Evolutionary conservation across 2,329 filamentous ascomycete genomes (phyloP).

Genomic region (Xylariaceae sp.): DNA sequence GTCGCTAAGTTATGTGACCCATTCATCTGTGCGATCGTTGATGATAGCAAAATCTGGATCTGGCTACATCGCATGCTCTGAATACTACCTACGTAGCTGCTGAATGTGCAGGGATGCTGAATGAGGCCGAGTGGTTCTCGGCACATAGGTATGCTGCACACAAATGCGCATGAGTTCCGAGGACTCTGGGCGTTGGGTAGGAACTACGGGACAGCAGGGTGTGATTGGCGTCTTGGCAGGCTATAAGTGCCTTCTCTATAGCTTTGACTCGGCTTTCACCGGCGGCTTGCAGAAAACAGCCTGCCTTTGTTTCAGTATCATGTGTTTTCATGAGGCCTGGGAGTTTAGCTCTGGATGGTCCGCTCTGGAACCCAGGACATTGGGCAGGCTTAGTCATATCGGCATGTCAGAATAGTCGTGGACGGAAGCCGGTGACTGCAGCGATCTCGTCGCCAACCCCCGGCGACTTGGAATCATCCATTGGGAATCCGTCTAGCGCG

Average conservation of each 20-base stretch:
- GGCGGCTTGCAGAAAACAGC: constrained; percentile 31
- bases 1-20: neutral
- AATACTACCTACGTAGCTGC: constrained; percentile 1
- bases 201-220: no score
- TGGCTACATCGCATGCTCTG: no score
- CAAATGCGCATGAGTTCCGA: constrained; percentile 2
- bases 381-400: no score
- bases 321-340: constrained; percentile 19
- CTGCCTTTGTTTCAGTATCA: constrained; percentile 28
- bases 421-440: no score
- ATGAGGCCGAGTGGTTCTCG: neutral
- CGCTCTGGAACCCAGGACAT: constrained; percentile 5
- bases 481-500: no score
- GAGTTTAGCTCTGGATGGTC: constrained; percentile 13
- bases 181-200: no score
- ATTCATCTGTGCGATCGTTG: neutral
- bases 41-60: constrained; percentile 4
- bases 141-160: constrained; percentile 1
- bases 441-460: no score
- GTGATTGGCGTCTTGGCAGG: neutral
- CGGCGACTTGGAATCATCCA: no score
- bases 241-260: constrained; percentile 30
- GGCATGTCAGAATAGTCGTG: constrained; percentile 7
- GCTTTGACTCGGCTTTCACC: constrained; percentile 24
- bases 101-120: neutral